These are phyloP conservation scores for Cutaneotrichosporon spelunceum DNA, from an alignment of 1,284 basidiomycete genomes.

Conservation along the genomic window DNA sequence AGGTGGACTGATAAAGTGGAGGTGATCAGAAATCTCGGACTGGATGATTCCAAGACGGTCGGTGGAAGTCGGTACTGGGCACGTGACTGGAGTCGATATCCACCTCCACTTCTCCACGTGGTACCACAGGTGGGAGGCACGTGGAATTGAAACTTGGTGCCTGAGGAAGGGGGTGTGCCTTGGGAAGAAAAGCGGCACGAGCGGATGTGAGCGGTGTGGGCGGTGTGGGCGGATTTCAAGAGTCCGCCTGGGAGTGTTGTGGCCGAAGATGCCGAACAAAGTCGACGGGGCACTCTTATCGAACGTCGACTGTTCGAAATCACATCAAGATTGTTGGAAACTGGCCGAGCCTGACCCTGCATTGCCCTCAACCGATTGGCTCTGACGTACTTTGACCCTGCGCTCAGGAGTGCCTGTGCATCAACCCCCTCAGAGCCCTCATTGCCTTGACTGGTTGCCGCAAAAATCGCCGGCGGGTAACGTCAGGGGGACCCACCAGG, in stretches of 20 bases:
- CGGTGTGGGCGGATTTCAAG: not conserved
- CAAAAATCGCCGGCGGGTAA: not conserved
- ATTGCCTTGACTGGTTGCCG: not conserved
- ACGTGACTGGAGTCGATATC: not conserved
- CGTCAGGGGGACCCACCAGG: not conserved
- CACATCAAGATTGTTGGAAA: not conserved
- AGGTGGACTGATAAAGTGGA: constrained; percentile 1
- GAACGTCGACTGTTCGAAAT: not conserved
- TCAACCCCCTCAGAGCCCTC: not conserved
- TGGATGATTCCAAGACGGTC: not conserved
- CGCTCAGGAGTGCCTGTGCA: not conserved
- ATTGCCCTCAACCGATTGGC: not conserved
- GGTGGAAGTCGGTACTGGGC: not conserved
- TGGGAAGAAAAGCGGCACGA: not conserved
- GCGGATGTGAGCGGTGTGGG: not conserved
- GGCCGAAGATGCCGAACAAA: constrained; percentile 1
- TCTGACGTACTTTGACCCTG: not conserved
- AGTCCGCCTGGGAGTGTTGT: not conserved
- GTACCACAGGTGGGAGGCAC: not conserved
- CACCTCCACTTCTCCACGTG: not conserved
- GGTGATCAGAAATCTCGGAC: not conserved
- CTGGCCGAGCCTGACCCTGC: not conserved
- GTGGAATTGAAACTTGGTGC: not conserved
- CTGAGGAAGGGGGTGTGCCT: too few species aligned
- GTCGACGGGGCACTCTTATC: not conserved